Evolutionary conservation across 352 stramenopile species (phyloP), one percentile per base, ranked within the genome.

Genomic region (Globisporangium nunn): DNA sequence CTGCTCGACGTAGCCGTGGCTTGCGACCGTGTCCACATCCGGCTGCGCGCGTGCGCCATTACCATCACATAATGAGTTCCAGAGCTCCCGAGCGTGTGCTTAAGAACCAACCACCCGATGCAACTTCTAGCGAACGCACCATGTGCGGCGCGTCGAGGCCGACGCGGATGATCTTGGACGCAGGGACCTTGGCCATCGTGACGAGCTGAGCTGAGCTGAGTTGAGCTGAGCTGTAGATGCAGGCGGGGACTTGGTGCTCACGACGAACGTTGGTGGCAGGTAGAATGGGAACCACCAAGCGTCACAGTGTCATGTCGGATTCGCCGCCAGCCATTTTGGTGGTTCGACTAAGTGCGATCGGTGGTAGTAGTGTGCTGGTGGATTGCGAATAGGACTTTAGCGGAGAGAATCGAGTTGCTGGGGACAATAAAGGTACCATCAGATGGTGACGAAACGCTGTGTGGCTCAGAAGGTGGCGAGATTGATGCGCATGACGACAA

Each of bases 1-100:
- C 62, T 87, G 73, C 59, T 92, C 78, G 31, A 91, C 74, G 57
- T 90, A 94, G 58, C 75, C 80, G 65, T 90, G 74, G 71, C 74
- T 90, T 47, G 67, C 74, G 49, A 85, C 72, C 52, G 64, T 84
- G 54, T 89, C 83, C 47, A 85, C 74, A 66, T 91, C 81, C 11
- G 81, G 83, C 83, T 93, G 39, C 35, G 3, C 23, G 52, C 14
- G 6, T 10, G 11, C 8, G 14, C 31, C 17, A 28, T 18, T 29
- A 30, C 17, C 23, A 23, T 23, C 23, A 23, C 23, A 23, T 23
- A 23, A 23, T 23, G 23, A 23, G 23, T 23, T 23, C 23, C 23
- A 23, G 23, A 23, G 23, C 23, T 23, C 23, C 23, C 23, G 23
- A 23, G 23, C 23, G 23, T 23, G 23, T 23, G 23, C 23, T 23